Base-by-base conservation (phyloP, 2,329 filamentous ascomycete genomes). In the Ophiostoma triangulosporum region DNA sequence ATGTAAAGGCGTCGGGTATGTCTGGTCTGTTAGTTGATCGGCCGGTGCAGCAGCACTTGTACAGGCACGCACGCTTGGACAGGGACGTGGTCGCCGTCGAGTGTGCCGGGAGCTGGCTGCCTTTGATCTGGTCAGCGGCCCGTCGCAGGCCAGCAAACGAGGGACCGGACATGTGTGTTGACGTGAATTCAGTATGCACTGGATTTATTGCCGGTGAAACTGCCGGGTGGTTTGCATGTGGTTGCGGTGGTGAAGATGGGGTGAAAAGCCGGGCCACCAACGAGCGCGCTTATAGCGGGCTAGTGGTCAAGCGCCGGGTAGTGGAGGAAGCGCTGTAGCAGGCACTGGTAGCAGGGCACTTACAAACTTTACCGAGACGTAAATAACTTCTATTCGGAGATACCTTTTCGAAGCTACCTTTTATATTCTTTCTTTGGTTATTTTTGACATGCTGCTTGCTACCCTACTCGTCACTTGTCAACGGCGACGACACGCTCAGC, bases 1-100 rank as follows among this genome's bases (percentile, higher is more conserved):
- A 59, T 17, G 57, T 57, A 9, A 54, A 57, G 0, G 38, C 31
- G 0, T 46, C 15, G 4, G 58, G 57, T 5, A 58, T 22, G 15
- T 51, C 57, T 58, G 15, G 24, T 6, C 2, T 1, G 7, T 38
- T 6, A 20, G 29, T 11, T 20, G 20, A 8, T 12, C 1, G 1
- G 5, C 8, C 12, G 7, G 7, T 3, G 3, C 12, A 8, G 15
- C 11, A 15, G 8, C 22, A 33, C 17, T 2, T 12, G 12, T 2
- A 12, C 9, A 24, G 4, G 6, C n/a, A 51, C 53, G 8, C 26
- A 55, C 54, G 36, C 24, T 33, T 29, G 3, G 38, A 50, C 3
- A 55, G 36, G 4, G 50, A 50, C 35, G 15, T 24, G 6, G 14
- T 6, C 8, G 33, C 27, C 32, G 26, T 45, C 1, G 53, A 17